Conservation (phyloP, 495 filamentous ascomycete genomes). For the Ascobolus immersus region DNA sequence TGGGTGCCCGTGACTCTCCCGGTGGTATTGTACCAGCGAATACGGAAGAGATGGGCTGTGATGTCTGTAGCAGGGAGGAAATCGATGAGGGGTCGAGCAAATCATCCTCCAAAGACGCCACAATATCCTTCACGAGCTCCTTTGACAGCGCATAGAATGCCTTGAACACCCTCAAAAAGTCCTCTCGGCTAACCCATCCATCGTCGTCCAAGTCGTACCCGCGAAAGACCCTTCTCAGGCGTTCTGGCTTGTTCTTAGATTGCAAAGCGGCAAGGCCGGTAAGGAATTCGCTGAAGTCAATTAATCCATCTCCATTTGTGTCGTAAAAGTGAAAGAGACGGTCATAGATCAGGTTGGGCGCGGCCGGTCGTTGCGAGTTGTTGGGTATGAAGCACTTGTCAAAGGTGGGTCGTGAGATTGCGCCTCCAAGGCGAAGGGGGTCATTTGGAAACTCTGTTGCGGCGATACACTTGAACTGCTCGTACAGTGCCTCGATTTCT, state of each 20-base stretch:
- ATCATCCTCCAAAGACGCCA: slow-evolving; percentile 59
- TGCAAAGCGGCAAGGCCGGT: slow-evolving; percentile 60
- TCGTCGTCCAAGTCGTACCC: slow-evolving; percentile 82
- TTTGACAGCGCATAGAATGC: slow-evolving; percentile 71
- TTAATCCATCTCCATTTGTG: slow-evolving; percentile 59
- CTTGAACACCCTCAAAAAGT: slow-evolving; percentile 77
- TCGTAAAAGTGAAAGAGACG: slow-evolving; percentile 95
- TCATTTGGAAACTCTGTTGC: slow-evolving; percentile 65
- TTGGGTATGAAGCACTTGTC: slow-evolving; percentile 70
- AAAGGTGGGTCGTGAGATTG: slow-evolving; percentile 77
- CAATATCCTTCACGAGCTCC: slow-evolving; percentile 59
- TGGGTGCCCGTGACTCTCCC: slow-evolving; percentile 37
- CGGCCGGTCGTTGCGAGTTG: slow-evolving; percentile 42
- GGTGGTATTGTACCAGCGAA: slow-evolving; percentile 39
- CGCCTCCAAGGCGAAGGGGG: slow-evolving; percentile 46
- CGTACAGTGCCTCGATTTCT: slow-evolving; percentile 78
- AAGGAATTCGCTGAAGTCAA: slow-evolving; percentile 84
- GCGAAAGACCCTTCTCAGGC: slow-evolving; percentile 49
- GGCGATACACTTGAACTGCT: slow-evolving; percentile 83
- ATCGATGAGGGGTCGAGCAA: slow-evolving; percentile 43
- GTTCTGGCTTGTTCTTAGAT: slow-evolving; percentile 34
- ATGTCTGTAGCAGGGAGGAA: slow-evolving; percentile 43
- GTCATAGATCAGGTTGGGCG: slow-evolving; percentile 78
- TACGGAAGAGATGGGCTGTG: slow-evolving; percentile 52
- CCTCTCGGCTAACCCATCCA: slow-evolving; percentile 62